These are phyloP conservation scores for Hirschioporus abietinus DNA, from an alignment of 768 basidiomycete genomes.

Conservation along the genomic window DNA sequence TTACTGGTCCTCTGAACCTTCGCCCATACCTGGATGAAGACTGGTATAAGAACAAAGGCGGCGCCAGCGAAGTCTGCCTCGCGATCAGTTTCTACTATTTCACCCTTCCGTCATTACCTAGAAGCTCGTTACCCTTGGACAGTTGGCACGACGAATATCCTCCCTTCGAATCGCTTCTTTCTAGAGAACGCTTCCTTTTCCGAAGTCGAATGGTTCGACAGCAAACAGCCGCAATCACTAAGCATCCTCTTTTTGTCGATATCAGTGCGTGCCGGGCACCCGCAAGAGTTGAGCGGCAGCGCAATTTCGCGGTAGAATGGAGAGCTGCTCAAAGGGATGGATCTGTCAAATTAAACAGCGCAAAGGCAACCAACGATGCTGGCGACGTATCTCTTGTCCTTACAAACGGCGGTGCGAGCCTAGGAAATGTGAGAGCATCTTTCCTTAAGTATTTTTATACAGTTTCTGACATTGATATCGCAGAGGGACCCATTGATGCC, in stretches of 20 bases:
- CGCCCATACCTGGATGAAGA: constrained; percentile 42
- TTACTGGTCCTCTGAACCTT: constrained; percentile 44
- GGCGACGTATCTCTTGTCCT: constrained; percentile 12
- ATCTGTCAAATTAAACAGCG: constrained; percentile 2
- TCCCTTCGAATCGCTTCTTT: constrained; percentile 35
- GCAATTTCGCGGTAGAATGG: constrained; percentile 20
- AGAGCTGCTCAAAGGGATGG: constrained; percentile 9
- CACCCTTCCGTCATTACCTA: constrained; percentile 44
- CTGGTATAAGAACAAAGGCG: constrained; percentile 40
- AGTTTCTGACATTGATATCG: background rate
- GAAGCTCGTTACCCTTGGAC: constrained; percentile 22
- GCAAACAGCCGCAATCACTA: constrained; percentile 28
- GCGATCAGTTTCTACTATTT: constrained; percentile 39
- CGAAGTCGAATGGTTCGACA: constrained; percentile 34
- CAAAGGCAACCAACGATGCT: constrained; percentile 6
- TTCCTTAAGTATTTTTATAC: background rate
- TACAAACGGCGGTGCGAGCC: constrained; percentile 20
- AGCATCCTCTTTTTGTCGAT: constrained; percentile 45
- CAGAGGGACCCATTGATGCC: constrained; percentile 15
- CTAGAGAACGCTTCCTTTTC: constrained; percentile 40
- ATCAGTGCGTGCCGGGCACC: constrained; percentile 23
- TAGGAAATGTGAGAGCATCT: constrained; percentile 18
- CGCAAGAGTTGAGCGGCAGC: constrained; percentile 16
- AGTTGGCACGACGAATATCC: constrained; percentile 34
- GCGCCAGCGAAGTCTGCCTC: constrained; percentile 36